These are phyloP conservation scores for Saccharomycodes ludwigii DNA, from an alignment of 805 yeast species.

Conservation along the genomic window DNA sequence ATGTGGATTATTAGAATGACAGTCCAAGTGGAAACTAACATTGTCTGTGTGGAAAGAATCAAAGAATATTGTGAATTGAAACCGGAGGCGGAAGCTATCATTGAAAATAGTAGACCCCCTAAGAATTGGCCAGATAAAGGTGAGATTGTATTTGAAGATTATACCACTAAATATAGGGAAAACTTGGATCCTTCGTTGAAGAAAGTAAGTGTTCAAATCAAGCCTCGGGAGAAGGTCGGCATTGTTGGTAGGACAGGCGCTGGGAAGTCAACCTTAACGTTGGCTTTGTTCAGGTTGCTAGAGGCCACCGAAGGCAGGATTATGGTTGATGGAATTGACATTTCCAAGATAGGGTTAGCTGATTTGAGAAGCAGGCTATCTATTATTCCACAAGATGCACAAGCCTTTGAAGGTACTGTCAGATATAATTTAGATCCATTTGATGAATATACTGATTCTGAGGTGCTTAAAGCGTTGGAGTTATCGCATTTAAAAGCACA, in stretches of 20 bases:
- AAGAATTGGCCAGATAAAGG: constrained; percentile 46
- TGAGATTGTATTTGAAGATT: constrained; percentile 34
- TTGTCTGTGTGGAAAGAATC: constrained; percentile 58
- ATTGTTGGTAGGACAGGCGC: constrained; percentile 75
- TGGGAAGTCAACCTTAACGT: constrained; percentile 52
- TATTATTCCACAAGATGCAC: constrained; percentile 63
- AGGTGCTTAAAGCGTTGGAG: constrained; percentile 42
- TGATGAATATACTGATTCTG: constrained; percentile 35
- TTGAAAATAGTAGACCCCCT: constrained; percentile 35
- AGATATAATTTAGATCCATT: constrained; percentile 56
- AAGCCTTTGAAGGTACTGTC: constrained; percentile 50
- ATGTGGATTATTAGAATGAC: constrained; percentile 46
- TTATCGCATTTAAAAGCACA: constrained; percentile 48
- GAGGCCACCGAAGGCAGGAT: constrained; percentile 46
- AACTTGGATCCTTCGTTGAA: constrained; percentile 49
- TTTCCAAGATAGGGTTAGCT: constrained; percentile 35
- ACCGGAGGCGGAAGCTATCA: constrained; percentile 34
- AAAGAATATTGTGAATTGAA: constrained; percentile 41
- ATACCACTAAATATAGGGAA: constrained; percentile 46
- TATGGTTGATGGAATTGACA: constrained; percentile 42
- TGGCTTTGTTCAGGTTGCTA: constrained; percentile 49
- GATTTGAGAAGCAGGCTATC: constrained; percentile 46
- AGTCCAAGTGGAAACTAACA: constrained; percentile 51
- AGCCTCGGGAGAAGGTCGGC: constrained; percentile 51
- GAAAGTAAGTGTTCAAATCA: constrained; percentile 32